phyloP scores from a whole-genome alignment of 2,329 filamentous ascomycete genomes.

The Mollisia scopiformis region DNA sequence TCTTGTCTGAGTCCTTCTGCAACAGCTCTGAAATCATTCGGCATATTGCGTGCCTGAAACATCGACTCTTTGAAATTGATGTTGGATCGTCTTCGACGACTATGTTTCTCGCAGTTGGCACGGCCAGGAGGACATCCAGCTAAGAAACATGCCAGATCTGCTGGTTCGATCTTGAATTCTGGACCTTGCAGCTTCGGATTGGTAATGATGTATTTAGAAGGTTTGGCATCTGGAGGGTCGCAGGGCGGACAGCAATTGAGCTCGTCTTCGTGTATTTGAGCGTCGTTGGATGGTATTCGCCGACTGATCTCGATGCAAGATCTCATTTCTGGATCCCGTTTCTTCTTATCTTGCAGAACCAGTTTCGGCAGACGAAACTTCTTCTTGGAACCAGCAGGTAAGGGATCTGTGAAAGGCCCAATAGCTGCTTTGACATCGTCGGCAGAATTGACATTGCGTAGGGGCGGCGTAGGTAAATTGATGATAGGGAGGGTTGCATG shows the following conservation, averaged over 20 bases:
- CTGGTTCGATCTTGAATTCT: constrained; percentile 18
- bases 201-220: constrained; percentile 24
- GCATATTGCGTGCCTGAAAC: background rate
- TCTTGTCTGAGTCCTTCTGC: constrained; percentile 1
- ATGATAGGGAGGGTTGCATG: constrained; percentile 1
- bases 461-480: background rate
- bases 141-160: constrained; percentile 31
- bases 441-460: constrained; percentile 17
- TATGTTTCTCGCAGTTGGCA: constrained; percentile 23
- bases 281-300: constrained; percentile 24
- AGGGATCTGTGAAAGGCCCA: background rate
- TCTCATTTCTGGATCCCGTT: constrained; percentile 15
- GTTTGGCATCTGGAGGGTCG: constrained; percentile 17
- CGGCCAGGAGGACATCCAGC: constrained; percentile 24
- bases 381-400: constrained; percentile 14
- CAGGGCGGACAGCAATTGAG: constrained; percentile 27
- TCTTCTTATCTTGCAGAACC: constrained; percentile 28
- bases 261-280: constrained; percentile 24
- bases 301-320: constrained; percentile 27
- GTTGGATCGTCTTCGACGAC: constrained; percentile 7
- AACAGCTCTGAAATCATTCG: constrained; percentile 20
- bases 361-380: constrained; percentile 29
- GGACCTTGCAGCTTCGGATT: constrained; percentile 6
- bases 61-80: background rate
- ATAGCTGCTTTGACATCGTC: constrained; percentile 10